Evolutionary conservation across 2,329 filamentous ascomycete species (phyloP), one percentile per base, ranked within the genome.

Genomic region (Corinectria fuckeliana): DNA sequence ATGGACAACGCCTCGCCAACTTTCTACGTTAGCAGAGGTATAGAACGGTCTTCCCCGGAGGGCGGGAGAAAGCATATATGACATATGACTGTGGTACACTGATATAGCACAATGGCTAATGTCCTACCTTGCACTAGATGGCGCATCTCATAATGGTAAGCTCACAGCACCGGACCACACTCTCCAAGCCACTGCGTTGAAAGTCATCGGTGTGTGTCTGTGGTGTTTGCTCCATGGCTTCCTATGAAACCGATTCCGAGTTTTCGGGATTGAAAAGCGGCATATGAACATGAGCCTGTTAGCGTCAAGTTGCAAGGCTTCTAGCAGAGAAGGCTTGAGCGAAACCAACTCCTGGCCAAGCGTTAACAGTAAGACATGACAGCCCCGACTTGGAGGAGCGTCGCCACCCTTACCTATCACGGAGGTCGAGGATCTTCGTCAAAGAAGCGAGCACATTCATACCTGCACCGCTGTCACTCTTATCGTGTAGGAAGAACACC

Each of bases 251-350:
- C 0, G 58, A 51, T 5, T 73, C 4, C 67, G 57, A 0, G 73
- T 71, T 0, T 66, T 70, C 0, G 70, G 67, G 0, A 72, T 67
- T 0, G 71, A 26, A 0, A 73, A 72, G 0, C 71, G 69, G 8
- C 60, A 63, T 67, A 70, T 71, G 5, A 72, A 62, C 45, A 67
- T 62, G 0, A 73, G 45, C 3, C 64, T 59, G 5, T 61, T 63
- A 0, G 58, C 28, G 0, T 47, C 60, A 10, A 67, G 61, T 1
- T 68, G 53, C 0, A 73, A 20, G 0, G 72, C 70, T 7, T 62
- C 58, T 0, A 69, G 69, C 0, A 73, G 8, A 0, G 47, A 54
- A 5, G 56, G 44, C 21, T 63, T 55, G 10, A 71, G 71, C 0
- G 47, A 36, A 0, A 44, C 41, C 1, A 73, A 39, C n/a, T 72